Base-by-base conservation (phyloP, 2,329 filamentous ascomycete genomes). In the Aspergillus fumigatiaffinis region DNA sequence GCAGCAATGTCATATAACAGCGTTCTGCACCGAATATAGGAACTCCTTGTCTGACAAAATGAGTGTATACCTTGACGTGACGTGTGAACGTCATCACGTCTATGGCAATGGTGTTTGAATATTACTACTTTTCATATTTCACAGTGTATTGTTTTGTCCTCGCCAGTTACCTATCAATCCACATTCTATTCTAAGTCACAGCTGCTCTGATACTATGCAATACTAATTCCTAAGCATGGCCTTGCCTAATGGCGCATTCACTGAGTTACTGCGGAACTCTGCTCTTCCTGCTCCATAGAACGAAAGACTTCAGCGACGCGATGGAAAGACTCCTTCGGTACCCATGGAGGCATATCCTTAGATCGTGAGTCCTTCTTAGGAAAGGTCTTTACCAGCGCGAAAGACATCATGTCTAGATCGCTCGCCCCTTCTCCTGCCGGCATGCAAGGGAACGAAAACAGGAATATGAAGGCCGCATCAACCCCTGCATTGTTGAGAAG, bases 381-480 rank as follows among this genome's bases (percentile, higher is more conserved):
- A 20, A 59, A 57, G 5, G 29, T 21, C 14, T 60, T 60, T 20
- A 62, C 60, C 50, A 62, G 32, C 26, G 60, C 60, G n/a, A 57
- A 62, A 55, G 9, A 58, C 58, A 58, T 55, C 60, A 60, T 60
- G 14, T 62, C 56, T 3, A 60, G 46, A 26, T 60, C 56, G 9
- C 23, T 55, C 2, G 49, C 35, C 29, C 56, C 56, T 21, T 59
- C 20, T 6, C 52, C 60, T 2, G 28, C n/a, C 6, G 23, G 53
- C 58, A 62, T 48, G 25, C 51, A 59, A 1, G 60, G 56, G 32
- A 60, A 62, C 14, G 58, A 56, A 55, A 62, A 60, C 17, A 62
- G 20, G 47, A 20, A 62, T 4, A 60, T 21, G 20, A 62, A 62
- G 29, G 20, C 60, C 23, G 48, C 58, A 21, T 62, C 26, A 26